Evolutionary conservation across 495 filamentous ascomycete species (phyloP), one percentile per base, ranked within the genome.

Genomic region (Penicillium roqueforti): DNA sequence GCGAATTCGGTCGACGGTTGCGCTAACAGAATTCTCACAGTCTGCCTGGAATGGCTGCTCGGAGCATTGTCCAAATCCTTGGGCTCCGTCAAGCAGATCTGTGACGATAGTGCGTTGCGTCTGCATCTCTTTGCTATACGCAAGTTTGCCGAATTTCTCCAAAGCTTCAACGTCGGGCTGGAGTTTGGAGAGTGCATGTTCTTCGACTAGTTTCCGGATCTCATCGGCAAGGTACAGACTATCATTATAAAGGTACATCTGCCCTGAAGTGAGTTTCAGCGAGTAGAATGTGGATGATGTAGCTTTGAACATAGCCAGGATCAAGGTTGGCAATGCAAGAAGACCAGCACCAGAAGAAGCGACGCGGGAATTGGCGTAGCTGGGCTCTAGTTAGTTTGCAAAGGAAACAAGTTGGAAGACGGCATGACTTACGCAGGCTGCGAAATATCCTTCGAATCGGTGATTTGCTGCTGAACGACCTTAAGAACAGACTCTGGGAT

Each of bases 241-340:
- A 65, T 99, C 93, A 61, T 99, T 97, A 68, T 97, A 99, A 39
- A 96, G 78, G 57, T 87, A 90, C 88, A 96, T 93, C 61, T 87
- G 89, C 4, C 90, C 90, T 23, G 84, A 81, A 18, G 72, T 68
- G 34, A 84, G 76, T 19, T 77, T 76, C 40, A 78, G 59, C 0
- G 77, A 68, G 69, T 99, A 99, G 65, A 88, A 89, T 9, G 84
- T 82, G 3, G 90, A 83, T 4, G 91, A 87, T 2, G 89, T 84
- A 11, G 93, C 91, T 44, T 95, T 87, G 71, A 92, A 97, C 82
- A 95, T 88, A 23, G 92, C 89, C 20, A 99, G 73, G 18, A 92
- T 79, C 28, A 95, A 80, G 1, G 88, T 88, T 23, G 93, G 92
- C 9, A 99, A 73, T 36, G 83, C 80, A 60, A 91, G 86, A 7